Conservation (phyloP, 2,329 filamentous ascomycete genomes). For the Dendryphion nanum region DNA sequence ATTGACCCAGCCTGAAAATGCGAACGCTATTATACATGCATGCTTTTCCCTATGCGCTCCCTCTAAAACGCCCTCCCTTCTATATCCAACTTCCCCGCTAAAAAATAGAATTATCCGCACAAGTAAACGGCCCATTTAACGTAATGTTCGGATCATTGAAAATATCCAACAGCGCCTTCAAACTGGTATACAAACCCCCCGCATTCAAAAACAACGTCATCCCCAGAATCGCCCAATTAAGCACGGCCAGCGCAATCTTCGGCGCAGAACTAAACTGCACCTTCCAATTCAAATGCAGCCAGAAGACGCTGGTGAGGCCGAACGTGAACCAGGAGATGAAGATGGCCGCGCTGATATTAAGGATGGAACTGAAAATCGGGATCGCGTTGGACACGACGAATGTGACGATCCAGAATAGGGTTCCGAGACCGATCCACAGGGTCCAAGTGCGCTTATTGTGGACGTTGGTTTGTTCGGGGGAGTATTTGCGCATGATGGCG, state of each 20-base stretch:
- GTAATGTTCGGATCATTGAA: constrained; percentile 23
- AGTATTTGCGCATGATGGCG: constrained; percentile 53
- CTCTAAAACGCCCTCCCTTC: too few relatives aligned
- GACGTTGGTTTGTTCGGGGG: constrained; percentile 22
- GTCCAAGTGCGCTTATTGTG: constrained; percentile 58
- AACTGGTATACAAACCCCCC: constrained; percentile 23
- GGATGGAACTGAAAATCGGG: constrained; percentile 58
- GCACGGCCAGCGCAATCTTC: constrained; percentile 46
- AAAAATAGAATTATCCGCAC: constrained; percentile 28
- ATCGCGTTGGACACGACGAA: constrained; percentile 45
- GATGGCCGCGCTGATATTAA: constrained; percentile 57
- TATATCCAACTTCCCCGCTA: too few relatives aligned
- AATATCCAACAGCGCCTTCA: constrained; percentile 27
- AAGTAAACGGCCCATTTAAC: constrained; percentile 28
- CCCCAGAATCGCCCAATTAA: constrained; percentile 45
- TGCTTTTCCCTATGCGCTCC: too few relatives aligned
- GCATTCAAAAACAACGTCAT: constrained; percentile 27
- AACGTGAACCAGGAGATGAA: constrained; percentile 68
- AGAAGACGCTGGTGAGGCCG: constrained; percentile 46
- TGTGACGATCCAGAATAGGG: constrained; percentile 55
- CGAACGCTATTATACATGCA: too few relatives aligned
- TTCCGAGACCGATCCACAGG: constrained; percentile 61
- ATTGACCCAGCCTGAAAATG: too few relatives aligned
- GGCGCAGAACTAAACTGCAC: constrained; percentile 16
- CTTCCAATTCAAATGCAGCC: constrained; percentile 48